phyloP scores from a whole-genome alignment of 208 protist genomes.

The Leptomonas pyrrhocoris region DNA sequence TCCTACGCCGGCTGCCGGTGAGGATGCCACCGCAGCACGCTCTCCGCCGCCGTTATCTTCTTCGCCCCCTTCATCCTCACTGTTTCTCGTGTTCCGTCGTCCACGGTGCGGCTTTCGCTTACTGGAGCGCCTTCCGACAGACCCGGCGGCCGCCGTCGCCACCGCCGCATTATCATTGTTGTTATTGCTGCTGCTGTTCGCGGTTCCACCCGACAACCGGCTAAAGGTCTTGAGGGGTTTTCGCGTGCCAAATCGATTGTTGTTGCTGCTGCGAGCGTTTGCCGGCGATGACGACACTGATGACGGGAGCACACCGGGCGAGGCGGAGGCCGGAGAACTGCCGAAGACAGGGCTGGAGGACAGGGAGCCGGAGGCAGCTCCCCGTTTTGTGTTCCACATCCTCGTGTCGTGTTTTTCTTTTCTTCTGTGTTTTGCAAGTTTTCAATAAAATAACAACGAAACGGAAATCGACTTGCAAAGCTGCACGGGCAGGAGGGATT shows the following conservation, averaged over 20 bases:
- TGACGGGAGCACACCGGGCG: not conserved
- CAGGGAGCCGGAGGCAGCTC: constrained; percentile 7
- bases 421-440: too few relatives aligned
- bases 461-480: too few relatives aligned
- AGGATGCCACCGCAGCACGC: not conserved
- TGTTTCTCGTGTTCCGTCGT: not conserved
- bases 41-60: not conserved
- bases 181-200: not conserved
- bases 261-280: not conserved
- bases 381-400: constrained; percentile 1
- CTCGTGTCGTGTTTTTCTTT: not conserved
- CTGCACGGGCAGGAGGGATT: too few relatives aligned
- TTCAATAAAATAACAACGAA: too few relatives aligned
- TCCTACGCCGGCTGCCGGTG: too few relatives aligned
- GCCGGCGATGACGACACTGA: not conserved
- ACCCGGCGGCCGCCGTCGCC: not conserved
- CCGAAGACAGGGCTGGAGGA: constrained; percentile 20
- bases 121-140: not conserved
- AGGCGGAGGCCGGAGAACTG: constrained; percentile 8
- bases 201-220: not conserved
- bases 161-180: not conserved
- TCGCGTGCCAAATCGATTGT: not conserved
- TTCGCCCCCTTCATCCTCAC: not conserved
- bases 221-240: not conserved
- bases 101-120: not conserved